Evolutionary conservation across 805 yeast genomes (phyloP).

Genomic region (Barnettozyma sp.): DNA sequence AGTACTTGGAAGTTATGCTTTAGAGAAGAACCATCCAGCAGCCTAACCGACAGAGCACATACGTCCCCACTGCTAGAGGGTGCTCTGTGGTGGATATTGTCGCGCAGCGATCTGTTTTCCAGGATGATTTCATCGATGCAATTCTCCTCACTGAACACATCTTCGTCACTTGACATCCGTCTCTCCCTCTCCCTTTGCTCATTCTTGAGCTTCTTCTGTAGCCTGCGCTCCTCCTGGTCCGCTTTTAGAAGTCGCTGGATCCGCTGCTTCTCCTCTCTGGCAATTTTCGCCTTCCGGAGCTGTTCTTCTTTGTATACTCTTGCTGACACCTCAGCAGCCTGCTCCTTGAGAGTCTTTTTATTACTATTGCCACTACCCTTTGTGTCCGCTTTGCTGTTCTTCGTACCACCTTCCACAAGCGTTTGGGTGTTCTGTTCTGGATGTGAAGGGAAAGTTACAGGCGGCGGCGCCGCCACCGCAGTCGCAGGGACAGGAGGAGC

Average conservation of each 20-base stretch:
- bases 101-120: conserved; percentile 15
- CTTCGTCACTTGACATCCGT: conserved; percentile 17
- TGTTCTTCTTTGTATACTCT: conserved; percentile 33
- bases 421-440: conserved; percentile 1
- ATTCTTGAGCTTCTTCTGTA: conserved; percentile 15
- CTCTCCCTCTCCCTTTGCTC: conserved; percentile 17
- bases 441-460: too few species aligned
- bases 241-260: conserved; percentile 45
- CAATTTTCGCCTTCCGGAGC: conserved; percentile 30
- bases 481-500: conserved; percentile 9
- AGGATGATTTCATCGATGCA: conserved; percentile 19
- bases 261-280: conserved; percentile 46
- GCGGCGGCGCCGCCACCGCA: too few species aligned
- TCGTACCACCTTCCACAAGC: background rate
- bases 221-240: conserved; percentile 43
- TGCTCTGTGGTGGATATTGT: conserved; percentile 17
- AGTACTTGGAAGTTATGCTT: conserved; percentile 41
- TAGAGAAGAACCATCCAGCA: conserved; percentile 59
- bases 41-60: conserved; percentile 50
- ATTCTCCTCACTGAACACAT: conserved; percentile 26
- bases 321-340: conserved; percentile 35
- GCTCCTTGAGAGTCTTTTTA: conserved; percentile 32
- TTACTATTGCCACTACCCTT: background rate
- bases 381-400: too few species aligned
- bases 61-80: conserved; percentile 8